Conservation (phyloP, 495 filamentous ascomycete species). For the Penicillium steckii region DNA sequence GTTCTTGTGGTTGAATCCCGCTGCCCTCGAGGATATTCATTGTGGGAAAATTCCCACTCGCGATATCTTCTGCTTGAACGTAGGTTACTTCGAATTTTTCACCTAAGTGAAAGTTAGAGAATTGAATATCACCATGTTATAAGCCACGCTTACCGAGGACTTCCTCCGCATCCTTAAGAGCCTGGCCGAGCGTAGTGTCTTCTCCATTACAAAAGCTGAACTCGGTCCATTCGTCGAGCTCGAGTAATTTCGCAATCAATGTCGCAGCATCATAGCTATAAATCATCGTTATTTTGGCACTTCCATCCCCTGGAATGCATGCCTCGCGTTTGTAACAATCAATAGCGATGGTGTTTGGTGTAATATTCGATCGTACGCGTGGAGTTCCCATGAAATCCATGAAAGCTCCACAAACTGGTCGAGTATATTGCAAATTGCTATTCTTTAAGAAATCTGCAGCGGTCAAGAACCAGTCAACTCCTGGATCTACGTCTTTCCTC, state of each 20-base stretch:
- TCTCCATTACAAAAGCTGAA: constrained; percentile 9
- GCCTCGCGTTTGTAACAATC: constrained; percentile 6
- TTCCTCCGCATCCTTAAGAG: constrained; percentile 4
- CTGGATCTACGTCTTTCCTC: constrained; percentile 6
- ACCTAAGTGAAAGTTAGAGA: neutral
- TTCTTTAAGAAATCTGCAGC: constrained; percentile 7
- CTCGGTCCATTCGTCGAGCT: constrained; percentile 11
- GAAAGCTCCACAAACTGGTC: constrained; percentile 9
- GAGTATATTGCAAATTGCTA: constrained; percentile 6
- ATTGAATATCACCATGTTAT: neutral
- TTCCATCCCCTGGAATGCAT: constrained; percentile 8
- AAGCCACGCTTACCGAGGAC: neutral
- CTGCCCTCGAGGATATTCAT: constrained; percentile 1
- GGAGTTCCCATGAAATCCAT: constrained; percentile 10
- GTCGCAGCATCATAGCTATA: constrained; percentile 10
- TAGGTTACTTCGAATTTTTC: constrained; percentile 6
- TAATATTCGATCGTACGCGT: constrained; percentile 1
- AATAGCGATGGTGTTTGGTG: constrained; percentile 4
- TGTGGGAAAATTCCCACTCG: constrained; percentile 2
- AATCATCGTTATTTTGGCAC: constrained; percentile 3
- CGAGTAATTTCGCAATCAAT: constrained; percentile 5
- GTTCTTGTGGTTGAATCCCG: constrained; percentile 7
- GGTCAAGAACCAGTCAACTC: constrained; percentile 6
- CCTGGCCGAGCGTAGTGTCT: constrained; percentile 7
- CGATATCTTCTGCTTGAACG: constrained; percentile 4